Percentiles rank a stretch among this genome's conserved stretches.
These are phyloP conservation scores for Neoascochyta sp. DNA, from an alignment of 2,329 filamentous ascomycete species.

Conservation along the genomic window DNA sequence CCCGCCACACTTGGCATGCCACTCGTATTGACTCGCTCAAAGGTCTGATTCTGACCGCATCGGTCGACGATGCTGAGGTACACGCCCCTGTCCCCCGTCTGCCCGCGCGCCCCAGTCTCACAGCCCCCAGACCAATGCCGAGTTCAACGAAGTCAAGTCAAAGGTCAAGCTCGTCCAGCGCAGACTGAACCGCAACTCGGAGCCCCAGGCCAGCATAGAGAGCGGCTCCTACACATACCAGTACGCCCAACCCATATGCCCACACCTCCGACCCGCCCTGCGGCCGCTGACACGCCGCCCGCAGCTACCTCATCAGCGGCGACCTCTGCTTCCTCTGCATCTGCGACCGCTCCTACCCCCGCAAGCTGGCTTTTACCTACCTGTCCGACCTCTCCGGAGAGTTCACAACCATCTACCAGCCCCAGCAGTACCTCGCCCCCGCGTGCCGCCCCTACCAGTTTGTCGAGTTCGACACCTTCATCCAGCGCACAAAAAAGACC, in stretches of 20 bases:
- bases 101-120: too few species aligned
- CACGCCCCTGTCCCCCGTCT: too few species aligned
- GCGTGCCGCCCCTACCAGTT: constrained; percentile 87
- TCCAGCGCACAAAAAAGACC: constrained; percentile 84
- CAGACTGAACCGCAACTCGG: constrained; percentile 81
- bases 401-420: constrained; percentile 81
- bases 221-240: constrained; percentile 79
- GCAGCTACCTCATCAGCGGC: constrained; percentile 77
- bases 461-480: constrained; percentile 97
- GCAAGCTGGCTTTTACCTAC: constrained; percentile 98
- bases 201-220: constrained; percentile 89
- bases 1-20: constrained; percentile 3
- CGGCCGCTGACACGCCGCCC: constrained; percentile 8
- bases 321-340: constrained; percentile 91
- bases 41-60: constrained; percentile 94
- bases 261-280: background rate
- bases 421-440: constrained; percentile 68
- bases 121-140: constrained; percentile 57
- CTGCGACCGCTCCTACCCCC: constrained; percentile 88
- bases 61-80: constrained; percentile 84
- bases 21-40: too few species aligned
- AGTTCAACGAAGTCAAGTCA: constrained; percentile 81
- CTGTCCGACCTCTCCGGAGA: constrained; percentile 87
- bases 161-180: constrained; percentile 90
- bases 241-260: constrained; percentile 49